A percentile compares a stretch with the other conserved stretches of the same genome.
Evolutionary conservation across 345 rosid species (phyloP).

Genomic region (Zanthoxylum bungeanum): DNA sequence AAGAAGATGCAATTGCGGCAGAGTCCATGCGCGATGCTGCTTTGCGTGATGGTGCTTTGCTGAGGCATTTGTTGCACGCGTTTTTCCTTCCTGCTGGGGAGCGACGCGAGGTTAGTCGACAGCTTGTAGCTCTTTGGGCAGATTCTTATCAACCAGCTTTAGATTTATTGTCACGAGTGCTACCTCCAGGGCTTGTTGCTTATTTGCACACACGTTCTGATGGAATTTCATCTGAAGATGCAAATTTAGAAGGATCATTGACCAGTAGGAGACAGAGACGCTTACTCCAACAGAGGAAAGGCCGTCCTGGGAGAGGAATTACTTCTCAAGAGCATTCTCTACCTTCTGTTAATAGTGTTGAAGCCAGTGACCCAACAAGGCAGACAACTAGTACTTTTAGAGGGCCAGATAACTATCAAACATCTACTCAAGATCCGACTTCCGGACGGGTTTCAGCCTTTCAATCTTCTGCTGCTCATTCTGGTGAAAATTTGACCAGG

Average conservation of each 20-base stretch:
- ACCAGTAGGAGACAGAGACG: conserved; percentile 78
- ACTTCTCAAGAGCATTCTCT: conserved; percentile 60
- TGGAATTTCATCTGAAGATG: conserved; percentile 49
- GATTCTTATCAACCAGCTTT: conserved; percentile 98
- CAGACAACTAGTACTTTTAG: conserved; percentile 38
- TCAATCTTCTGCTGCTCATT: conserved; percentile 30
- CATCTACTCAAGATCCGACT: conserved; percentile 40
- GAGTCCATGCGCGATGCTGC: conserved; percentile 99
- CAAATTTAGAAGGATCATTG: conserved; percentile 66
- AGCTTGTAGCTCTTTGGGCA: conserved; percentile 99
- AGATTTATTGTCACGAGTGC: conserved; percentile 78
- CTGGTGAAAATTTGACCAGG: conserved; percentile 45
- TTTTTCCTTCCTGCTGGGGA: conserved; percentile 88
- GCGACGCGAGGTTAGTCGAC: conserved; percentile 93
- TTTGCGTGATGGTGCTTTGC: conserved; percentile 94
- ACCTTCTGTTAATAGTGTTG: conserved; percentile 48
- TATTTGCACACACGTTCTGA: conserved; percentile 91
- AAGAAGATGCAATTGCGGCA: conserved; percentile 99
- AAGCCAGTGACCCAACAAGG: conserved; percentile 51
- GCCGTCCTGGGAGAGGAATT: conserved; percentile 54
- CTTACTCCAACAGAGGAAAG: conserved; percentile 87
- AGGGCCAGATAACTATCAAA: conserved; percentile 50
- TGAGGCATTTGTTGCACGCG: conserved; percentile 94
- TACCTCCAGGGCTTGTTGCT: conserved; percentile 99
- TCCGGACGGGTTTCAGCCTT: conserved; percentile 41